phyloP scores from a whole-genome alignment of 1,284 basidiomycete genomes.

The Moesziomyces antarcticus region DNA sequence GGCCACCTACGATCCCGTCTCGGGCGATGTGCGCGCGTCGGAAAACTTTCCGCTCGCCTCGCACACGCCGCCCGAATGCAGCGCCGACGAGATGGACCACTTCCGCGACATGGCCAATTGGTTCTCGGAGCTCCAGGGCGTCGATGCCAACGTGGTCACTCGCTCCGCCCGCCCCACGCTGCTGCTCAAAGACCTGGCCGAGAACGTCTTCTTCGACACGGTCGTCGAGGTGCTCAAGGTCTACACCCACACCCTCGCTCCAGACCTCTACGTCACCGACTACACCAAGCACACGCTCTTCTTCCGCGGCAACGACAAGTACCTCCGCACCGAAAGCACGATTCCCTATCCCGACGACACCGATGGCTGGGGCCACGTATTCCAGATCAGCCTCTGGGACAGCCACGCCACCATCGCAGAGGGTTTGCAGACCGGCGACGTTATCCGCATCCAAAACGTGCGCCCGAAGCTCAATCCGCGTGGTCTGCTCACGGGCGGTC shows the following conservation, averaged over 20 bases:
- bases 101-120: slow-evolving; percentile 44
- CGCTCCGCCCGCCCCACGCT: slow-evolving; percentile 31
- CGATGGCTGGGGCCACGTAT: slow-evolving; percentile 51
- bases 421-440: slow-evolving; percentile 46
- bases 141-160: slow-evolving; percentile 25
- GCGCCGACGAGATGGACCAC: slow-evolving; percentile 43
- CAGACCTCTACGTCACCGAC: slow-evolving; percentile 61
- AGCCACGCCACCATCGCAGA: slow-evolving; percentile 49
- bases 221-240: slow-evolving; percentile 58
- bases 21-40: slow-evolving; percentile 38
- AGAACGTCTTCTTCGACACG: slow-evolving; percentile 52
- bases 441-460: slow-evolving; percentile 57
- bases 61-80: slow-evolving; percentile 32
- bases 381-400: slow-evolving; percentile 58
- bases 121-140: slow-evolving; percentile 34
- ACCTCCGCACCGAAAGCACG: slow-evolving; percentile 18
- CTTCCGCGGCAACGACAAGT: slow-evolving; percentile 50
- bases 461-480: slow-evolving; percentile 44
- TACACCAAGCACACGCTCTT: slow-evolving; percentile 53
- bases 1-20: slow-evolving; percentile 43
- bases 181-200: slow-evolving; percentile 31
- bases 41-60: slow-evolving; percentile 30
- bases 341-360: slow-evolving; percentile 37
- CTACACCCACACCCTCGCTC: slow-evolving; percentile 44
- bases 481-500: slow-evolving; percentile 49